These are phyloP conservation scores for Neurospora sp. DNA, from an alignment of 2,329 filamentous ascomycete genomes.

Conservation along the genomic window DNA sequence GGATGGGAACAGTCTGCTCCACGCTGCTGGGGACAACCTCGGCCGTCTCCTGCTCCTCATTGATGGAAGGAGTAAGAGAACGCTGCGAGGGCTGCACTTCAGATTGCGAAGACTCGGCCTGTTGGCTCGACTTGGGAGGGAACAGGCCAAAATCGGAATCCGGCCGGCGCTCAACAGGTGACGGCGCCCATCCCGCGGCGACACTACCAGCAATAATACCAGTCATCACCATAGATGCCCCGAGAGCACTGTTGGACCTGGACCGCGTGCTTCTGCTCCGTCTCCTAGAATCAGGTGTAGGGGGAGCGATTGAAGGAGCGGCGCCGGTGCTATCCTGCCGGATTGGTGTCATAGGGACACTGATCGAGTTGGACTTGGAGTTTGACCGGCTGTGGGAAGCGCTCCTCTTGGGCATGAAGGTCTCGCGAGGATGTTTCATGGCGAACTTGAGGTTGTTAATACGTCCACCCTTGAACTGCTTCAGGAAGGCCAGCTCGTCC, in stretches of 20 bases:
- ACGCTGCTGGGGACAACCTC: constrained; percentile 10
- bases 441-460: constrained; percentile 74
- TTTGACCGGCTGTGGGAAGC: constrained; percentile 54
- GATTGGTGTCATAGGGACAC: constrained; percentile 51
- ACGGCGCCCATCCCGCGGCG: constrained; percentile 56
- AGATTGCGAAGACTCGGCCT: constrained; percentile 19
- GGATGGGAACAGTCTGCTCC: constrained; percentile 15
- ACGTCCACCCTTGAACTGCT: constrained; percentile 70
- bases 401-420: constrained; percentile 51
- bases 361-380: constrained; percentile 53
- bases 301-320: constrained; percentile 23
- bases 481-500: constrained; percentile 72
- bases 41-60: constrained; percentile 26
- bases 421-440: constrained; percentile 64
- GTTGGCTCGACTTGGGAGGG: constrained; percentile 17
- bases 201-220: constrained; percentile 70
- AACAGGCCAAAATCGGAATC: constrained; percentile 27
- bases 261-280: constrained; percentile 59
- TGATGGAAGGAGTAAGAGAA: constrained; percentile 11
- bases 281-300: constrained; percentile 49
- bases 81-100: constrained; percentile 13
- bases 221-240: constrained; percentile 71
- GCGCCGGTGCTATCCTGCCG: constrained; percentile 41
- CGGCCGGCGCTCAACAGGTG: constrained; percentile 49
- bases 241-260: constrained; percentile 60